These are phyloP conservation scores for Fusarium nanum DNA, from an alignment of 2,329 filamentous ascomycete species.

Conservation along the genomic window DNA sequence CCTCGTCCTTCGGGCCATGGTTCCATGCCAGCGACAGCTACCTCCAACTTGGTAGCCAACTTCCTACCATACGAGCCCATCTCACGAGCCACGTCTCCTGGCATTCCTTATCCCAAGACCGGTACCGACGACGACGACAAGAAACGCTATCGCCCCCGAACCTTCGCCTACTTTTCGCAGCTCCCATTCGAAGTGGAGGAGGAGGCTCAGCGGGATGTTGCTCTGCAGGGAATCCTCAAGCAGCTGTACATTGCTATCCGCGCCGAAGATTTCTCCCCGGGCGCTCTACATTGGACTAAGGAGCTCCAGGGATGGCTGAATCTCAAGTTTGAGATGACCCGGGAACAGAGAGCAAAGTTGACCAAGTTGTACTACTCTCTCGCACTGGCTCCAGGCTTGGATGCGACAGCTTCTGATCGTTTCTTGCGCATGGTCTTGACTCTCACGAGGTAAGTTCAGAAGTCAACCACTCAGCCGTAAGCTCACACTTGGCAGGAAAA, in stretches of 20 bases:
- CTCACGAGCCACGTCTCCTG: constrained; percentile 88
- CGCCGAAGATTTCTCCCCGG: constrained; percentile 92
- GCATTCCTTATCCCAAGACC: constrained; percentile 65
- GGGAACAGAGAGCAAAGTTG: constrained; percentile 83
- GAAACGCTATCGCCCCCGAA: constrained; percentile 83
- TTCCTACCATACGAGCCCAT: constrained; percentile 71
- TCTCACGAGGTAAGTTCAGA: constrained; percentile 81
- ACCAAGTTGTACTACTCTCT: constrained; percentile 96
- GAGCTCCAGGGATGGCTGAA: constrained; percentile 95
- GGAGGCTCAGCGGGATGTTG: constrained; percentile 79
- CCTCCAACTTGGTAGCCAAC: constrained; percentile 51
- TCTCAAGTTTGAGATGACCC: constrained; percentile 96
- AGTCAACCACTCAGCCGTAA: constrained; percentile 17
- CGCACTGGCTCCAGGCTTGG: constrained; percentile 87
- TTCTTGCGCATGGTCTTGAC: constrained; percentile 98
- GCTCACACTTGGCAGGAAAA: constrained; percentile 70
- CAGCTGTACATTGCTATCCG: constrained; percentile 93
- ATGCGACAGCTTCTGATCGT: constrained; percentile 82
- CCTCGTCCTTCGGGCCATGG: constrained; percentile 49
- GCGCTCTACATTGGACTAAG: constrained; percentile 95
- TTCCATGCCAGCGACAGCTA: constrained; percentile 49
- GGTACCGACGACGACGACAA: constrained; percentile 63
- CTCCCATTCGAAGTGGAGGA: constrained; percentile 91
- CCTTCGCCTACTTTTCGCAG: constrained; percentile 91
- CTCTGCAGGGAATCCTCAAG: constrained; percentile 88